Percentiles rank a stretch among this genome's conserved stretches.
These are phyloP conservation scores for Parietichytrium sp. DNA, from an alignment of 108 stramenopile genomes.

Conservation along the genomic window DNA sequence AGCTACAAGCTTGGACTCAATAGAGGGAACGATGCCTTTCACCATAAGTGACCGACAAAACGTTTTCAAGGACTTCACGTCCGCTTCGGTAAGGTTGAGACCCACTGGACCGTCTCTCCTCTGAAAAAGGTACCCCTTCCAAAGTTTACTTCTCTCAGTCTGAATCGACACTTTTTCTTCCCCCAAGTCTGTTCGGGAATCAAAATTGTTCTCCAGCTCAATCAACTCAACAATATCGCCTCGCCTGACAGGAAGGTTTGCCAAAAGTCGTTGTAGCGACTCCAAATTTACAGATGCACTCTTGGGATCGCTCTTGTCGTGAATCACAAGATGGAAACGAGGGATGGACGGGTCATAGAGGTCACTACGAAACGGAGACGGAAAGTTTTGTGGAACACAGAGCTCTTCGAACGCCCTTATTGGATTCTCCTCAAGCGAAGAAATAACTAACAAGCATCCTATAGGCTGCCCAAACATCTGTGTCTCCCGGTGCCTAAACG, in stretches of 20 bases:
- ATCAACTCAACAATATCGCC: no score
- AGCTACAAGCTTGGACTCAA: neutral
- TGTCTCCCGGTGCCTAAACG: constrained; percentile 17
- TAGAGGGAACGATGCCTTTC: neutral
- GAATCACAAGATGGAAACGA: neutral
- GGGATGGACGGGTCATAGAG: constrained; percentile 2
- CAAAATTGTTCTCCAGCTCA: no score
- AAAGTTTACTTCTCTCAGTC: no score
- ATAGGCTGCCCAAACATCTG: constrained; percentile 18
- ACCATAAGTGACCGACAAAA: neutral
- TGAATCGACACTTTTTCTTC: no score
- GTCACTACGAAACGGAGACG: neutral
- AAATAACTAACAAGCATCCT: neutral
- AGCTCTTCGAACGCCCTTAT: neutral
- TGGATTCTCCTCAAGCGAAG: neutral
- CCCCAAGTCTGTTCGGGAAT: no score
- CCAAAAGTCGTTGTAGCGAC: no score
- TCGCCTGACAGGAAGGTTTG: no score
- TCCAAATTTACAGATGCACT: no score
- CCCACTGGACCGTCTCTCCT: no score
- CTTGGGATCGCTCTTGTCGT: neutral
- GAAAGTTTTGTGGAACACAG: neutral
- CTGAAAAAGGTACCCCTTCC: no score
- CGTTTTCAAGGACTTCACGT: neutral
- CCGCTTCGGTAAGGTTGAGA: neutral